These are phyloP conservation scores for Neurospora sp. DNA, from an alignment of 495 filamentous ascomycete genomes.

Conservation along the genomic window DNA sequence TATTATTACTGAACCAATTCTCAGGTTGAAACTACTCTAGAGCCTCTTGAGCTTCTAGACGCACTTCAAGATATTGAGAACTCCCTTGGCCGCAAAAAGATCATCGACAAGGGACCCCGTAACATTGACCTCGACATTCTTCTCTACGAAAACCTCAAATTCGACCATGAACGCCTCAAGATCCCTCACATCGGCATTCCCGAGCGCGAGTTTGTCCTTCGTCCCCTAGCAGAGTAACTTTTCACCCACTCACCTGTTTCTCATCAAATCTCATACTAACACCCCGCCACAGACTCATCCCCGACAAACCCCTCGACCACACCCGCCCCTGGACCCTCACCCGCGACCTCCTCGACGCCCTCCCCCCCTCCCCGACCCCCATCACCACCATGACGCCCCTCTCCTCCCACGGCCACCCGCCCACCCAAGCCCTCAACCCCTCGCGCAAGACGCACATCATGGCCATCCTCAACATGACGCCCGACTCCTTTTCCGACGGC, in stretches of 20 bases:
- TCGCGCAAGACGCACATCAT: constrained; percentile 68
- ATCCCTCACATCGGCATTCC: constrained; percentile 80
- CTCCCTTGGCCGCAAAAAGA: constrained; percentile 63
- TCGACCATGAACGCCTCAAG: constrained; percentile 60
- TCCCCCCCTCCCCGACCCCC: constrained; percentile 42
- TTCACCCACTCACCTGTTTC: background rate
- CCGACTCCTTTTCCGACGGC: constrained; percentile 95
- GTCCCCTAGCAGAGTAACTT: constrained; percentile 74
- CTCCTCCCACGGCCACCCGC: constrained; percentile 38
- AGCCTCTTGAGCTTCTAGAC: constrained; percentile 66
- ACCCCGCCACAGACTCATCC: constrained; percentile 45
- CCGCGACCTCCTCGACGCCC: constrained; percentile 52
- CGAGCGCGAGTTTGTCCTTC: constrained; percentile 88
- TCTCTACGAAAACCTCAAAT: constrained; percentile 61
- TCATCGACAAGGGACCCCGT: constrained; percentile 86
- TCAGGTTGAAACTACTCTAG: constrained; percentile 72
- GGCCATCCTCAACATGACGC: constrained; percentile 91
- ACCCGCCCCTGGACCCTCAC: constrained; percentile 39
- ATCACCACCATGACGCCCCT: constrained; percentile 64
- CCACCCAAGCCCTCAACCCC: constrained; percentile 53
- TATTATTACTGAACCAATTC: constrained; percentile 3
- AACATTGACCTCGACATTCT: constrained; percentile 93
- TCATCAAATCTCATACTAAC: background rate
- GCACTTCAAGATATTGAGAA: constrained; percentile 76
- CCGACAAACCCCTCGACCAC: constrained; percentile 42